Base-by-base conservation (phyloP, 306 rosid species). In the Lupinus albus region DNA sequence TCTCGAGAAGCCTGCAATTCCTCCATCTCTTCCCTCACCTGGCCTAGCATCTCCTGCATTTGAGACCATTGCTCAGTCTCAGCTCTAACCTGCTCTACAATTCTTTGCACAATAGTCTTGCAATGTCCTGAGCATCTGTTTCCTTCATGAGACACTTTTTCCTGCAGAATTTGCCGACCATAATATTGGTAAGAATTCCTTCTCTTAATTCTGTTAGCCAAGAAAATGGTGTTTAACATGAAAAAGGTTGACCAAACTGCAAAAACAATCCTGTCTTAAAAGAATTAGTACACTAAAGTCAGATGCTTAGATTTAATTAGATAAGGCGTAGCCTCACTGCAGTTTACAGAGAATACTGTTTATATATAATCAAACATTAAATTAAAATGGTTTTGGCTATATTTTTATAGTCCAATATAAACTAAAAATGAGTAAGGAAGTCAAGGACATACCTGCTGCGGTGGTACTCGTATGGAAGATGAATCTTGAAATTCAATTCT, bases 11-110 rank as follows among this genome's bases (percentile, higher is more conserved):
- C 82, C 39, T 93, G 96, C 76, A 93, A 69, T 61, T 86, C 94
- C 75, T 86, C 96, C 89, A 89, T 93, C 80, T 93, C 98, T 75
- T 86, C 87, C 81, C 88, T 93, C 38, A 89, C 98, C 73, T 80
- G 88, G 25, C 82, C 83, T 4, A 93, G 84, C 91, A 93, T 93
- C 79, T 75, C 88, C 70, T 93, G 98, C 97, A 93, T 93, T 69
- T 86, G 94, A n/a, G 98, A 93, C 98, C 98, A 93, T 41, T 93
- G 98, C 73, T 88, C 96, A 7, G 91, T 88, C 80, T 93, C 98
- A 42, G 80, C 86, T 83, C 84, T 79, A 36, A 93, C 94, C 79
- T 93, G 94, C 81, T 89, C 98, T 9, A 88, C 84, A 63, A 93
- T 86, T 67, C 88, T 89, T 74, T 84, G 67, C 14, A 88, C 87